phyloP scores from a whole-genome alignment of 208 protist species.

The Herpetomonas samuelpessoai region DNA sequence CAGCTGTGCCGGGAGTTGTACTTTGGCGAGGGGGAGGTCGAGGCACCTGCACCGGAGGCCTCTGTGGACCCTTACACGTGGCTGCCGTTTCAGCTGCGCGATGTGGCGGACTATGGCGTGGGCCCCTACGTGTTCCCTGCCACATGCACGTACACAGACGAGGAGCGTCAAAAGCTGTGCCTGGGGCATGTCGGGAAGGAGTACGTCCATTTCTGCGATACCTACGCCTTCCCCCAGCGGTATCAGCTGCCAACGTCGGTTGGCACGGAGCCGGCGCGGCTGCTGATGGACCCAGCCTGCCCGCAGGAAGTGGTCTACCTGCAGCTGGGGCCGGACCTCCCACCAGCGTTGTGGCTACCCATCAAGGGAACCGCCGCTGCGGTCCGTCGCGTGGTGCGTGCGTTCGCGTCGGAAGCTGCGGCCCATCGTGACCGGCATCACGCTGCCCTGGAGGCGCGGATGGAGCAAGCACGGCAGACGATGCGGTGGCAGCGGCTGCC shows the following conservation, averaged over 20 bases:
- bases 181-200: constrained; percentile 55
- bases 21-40: constrained; percentile 29
- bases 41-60: background rate
- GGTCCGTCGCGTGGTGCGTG: constrained; percentile 77
- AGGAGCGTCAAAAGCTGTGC: constrained; percentile 60
- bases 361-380: constrained; percentile 73
- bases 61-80: constrained; percentile 63
- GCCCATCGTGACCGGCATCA: constrained; percentile 82
- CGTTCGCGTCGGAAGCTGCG: constrained; percentile 74
- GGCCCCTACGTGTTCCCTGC: constrained; percentile 64
- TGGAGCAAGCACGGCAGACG: constrained; percentile 43
- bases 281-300: constrained; percentile 69
- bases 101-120: constrained; percentile 60
- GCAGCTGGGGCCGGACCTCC: constrained; percentile 83
- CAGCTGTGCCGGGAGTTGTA: constrained; percentile 79
- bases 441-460: constrained; percentile 50
- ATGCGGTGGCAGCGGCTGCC: constrained; percentile 73
- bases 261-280: constrained; percentile 67
- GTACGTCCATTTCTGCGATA: constrained; percentile 90
- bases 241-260: constrained; percentile 82
- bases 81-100: constrained; percentile 80
- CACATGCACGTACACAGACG: constrained; percentile 60
- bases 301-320: constrained; percentile 65
- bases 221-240: constrained; percentile 86
- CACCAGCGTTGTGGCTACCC: constrained; percentile 90